These are phyloP conservation scores for Debaryomyces hansenii DNA, from an alignment of 805 yeast genomes.

Conservation along the genomic window DNA sequence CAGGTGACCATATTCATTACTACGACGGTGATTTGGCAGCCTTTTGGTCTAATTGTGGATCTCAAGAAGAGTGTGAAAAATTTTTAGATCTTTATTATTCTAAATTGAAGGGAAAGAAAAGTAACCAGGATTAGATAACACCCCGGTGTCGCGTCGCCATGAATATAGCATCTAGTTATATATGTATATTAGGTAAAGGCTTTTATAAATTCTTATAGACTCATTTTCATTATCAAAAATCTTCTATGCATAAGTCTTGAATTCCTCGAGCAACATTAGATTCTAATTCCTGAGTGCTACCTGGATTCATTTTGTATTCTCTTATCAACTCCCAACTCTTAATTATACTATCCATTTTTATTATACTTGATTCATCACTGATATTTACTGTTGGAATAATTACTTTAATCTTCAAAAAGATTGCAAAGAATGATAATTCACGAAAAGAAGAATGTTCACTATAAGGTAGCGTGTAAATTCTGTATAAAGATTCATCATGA, in stretches of 20 bases:
- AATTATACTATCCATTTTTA: conserved; percentile 33
- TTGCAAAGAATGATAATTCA: conserved; percentile 70
- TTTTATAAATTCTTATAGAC: too few species aligned
- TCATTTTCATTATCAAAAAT: conserved; percentile 10
- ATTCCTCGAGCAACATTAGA: conserved; percentile 2
- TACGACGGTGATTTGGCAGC: conserved; percentile 68
- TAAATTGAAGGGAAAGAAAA: conserved; percentile 8
- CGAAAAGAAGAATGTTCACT: conserved; percentile 91
- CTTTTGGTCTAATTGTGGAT: conserved; percentile 57
- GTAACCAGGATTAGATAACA: background rate
- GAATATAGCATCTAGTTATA: background rate
- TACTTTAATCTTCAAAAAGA: conserved; percentile 46
- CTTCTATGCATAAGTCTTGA: conserved; percentile 13
- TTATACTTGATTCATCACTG: conserved; percentile 21
- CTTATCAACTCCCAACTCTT: conserved; percentile 27
- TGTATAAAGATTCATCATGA: conserved; percentile 27
- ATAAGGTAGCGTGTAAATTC: conserved; percentile 73
- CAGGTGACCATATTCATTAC: conserved; percentile 49
- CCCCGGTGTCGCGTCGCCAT: too few species aligned
- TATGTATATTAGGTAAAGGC: background rate
- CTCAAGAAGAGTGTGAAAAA: conserved; percentile 51
- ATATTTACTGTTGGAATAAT: conserved; percentile 81
- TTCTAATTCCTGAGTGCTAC: background rate
- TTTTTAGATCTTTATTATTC: conserved; percentile 34
- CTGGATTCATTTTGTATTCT: conserved; percentile 8